A percentile compares a stretch with the other conserved stretches of the same genome.
phyloP scores from a whole-genome alignment of 257 asterid genomes.

The Solanum chilense region DNA sequence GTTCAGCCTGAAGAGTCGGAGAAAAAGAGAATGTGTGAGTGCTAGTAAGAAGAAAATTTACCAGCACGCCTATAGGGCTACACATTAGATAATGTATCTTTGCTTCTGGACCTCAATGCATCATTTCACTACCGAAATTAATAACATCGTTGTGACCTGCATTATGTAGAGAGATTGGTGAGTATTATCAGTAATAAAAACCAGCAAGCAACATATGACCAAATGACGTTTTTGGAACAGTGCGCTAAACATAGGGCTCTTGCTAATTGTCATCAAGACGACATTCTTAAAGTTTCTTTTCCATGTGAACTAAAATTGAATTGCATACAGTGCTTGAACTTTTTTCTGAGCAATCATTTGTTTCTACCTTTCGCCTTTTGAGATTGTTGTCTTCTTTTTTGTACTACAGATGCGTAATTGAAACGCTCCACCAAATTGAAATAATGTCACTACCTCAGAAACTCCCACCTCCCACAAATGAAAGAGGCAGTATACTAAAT shows the following conservation, averaged over 20 bases:
- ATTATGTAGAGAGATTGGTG: constrained; percentile 7
- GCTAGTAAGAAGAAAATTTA: constrained; percentile 1
- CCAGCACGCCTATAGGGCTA: background rate
- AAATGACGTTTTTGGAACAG: background rate
- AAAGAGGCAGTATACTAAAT: background rate
- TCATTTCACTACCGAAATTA: constrained; percentile 14
- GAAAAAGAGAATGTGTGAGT: background rate
- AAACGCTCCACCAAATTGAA: background rate
- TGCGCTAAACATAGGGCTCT: background rate
- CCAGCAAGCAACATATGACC: background rate
- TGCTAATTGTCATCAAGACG: background rate
- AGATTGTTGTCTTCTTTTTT: background rate
- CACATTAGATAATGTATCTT: background rate
- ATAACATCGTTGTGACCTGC: constrained; percentile 45
- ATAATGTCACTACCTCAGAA: background rate
- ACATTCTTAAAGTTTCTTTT: background rate
- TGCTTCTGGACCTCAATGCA: constrained; percentile 5
- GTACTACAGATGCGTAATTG: background rate
- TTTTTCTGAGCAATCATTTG: background rate
- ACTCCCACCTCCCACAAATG: background rate
- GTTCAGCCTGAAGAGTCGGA: background rate
- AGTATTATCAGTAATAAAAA: background rate
- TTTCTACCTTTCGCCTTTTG: background rate
- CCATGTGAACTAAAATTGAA: background rate
- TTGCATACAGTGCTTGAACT: background rate